Base-by-base conservation (phyloP, 495 filamentous ascomycete species). In the Podospora tetraspora region DNA sequence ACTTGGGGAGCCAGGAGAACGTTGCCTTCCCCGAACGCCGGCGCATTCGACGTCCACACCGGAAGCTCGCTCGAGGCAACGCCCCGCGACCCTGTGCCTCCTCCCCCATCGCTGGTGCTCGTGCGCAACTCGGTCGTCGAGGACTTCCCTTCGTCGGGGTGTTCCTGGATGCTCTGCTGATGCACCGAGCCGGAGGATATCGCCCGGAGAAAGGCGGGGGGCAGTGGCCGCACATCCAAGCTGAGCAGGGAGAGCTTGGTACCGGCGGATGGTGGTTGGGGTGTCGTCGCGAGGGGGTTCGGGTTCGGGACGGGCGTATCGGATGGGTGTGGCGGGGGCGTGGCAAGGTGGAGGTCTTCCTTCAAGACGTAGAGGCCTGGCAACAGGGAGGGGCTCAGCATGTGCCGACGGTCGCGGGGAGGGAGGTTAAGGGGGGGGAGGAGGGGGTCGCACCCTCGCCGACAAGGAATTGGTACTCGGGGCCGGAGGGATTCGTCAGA, bases 281-380 rank as follows among this genome's bases (percentile, higher is more conserved):
- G 90, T 19, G 87, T 89, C 3, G 94, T 97, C 43, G 91, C 90
- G 56, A 98, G 88, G 52, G 94, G 94, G 73, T 98, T 99, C 12
- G 90, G 88, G 76, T 93, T 97, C 69, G 88, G 78, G 24, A 92
- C 79, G 7, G 92, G 93, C 37, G 91, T 89, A 82, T 98, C 96
- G 64, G 93, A 94, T 27, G 94, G 94, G 78, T 98, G 94, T 6
- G 96, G 93, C 66, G 93, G 95, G 64, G 95, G 94, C 66, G 93
- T 97, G 59, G 95, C 94, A 32, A 99, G 90, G 66, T 92, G 91
- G 34, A 99, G 83, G 75, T 96, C 91, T 77, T 98, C 94, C 77
- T 89, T 88, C 22, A 98, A 86, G 57, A 88, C 84, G 73, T 99
- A 99, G 61, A 91, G 92, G 71, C 94, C 93, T 96, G 72, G 69